These are phyloP conservation scores for Andrographis paniculata DNA, from an alignment of 305 asterid genomes.

Conservation along the genomic window DNA sequence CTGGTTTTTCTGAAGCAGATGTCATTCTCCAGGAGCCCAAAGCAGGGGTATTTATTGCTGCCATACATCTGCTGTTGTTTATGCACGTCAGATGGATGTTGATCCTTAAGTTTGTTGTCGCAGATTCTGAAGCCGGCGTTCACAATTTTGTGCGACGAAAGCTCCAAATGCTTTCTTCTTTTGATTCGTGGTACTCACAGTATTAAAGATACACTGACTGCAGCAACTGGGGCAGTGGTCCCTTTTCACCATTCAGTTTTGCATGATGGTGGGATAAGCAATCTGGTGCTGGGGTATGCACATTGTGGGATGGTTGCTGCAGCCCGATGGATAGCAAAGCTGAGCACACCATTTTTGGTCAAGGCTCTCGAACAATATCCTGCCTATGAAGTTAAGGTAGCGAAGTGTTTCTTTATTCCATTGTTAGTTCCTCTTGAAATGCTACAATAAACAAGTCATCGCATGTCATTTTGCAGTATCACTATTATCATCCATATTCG, in stretches of 20 bases:
- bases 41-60: constrained; percentile 59
- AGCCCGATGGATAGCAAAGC: constrained; percentile 90
- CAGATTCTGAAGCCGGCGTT: constrained; percentile 93
- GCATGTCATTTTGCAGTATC: too few species aligned
- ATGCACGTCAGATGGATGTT: background rate
- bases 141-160: constrained; percentile 63
- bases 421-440: background rate
- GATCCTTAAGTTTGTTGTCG: constrained; percentile 18
- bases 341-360: constrained; percentile 61
- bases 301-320: constrained; percentile 99
- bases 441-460: too few species aligned
- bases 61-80: background rate
- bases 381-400: constrained; percentile 66
- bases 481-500: too few species aligned
- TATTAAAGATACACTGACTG: constrained; percentile 84
- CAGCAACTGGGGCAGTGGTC: constrained; percentile 86
- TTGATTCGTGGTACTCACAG: constrained; percentile 93
- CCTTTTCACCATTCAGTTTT: constrained; percentile 92
- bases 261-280: constrained; percentile 76
- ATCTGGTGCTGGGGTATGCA: constrained; percentile 77
- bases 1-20: constrained; percentile 49
- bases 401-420: background rate
- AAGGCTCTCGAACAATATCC: constrained; percentile 64
- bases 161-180: constrained; percentile 72
- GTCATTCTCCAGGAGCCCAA: constrained; percentile 86